Evolutionary conservation across 179 eudicot genomes (phyloP), one percentile per base, ranked within the genome.

Genomic region (Nepenthes alata): DNA sequence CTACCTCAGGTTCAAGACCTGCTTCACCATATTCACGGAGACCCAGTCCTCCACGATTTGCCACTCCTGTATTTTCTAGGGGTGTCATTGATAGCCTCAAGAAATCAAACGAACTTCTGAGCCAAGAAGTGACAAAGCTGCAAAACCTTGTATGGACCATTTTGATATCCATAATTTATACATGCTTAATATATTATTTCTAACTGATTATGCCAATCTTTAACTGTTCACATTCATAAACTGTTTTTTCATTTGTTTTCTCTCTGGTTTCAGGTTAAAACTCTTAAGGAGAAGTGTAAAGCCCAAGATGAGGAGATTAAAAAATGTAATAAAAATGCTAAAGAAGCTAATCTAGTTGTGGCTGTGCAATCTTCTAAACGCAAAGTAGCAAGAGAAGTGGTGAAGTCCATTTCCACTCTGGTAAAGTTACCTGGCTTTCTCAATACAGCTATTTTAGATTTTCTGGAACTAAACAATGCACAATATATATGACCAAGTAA

Each of bases 41-140:
- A 70, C 84, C 88, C 2, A 81, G 89, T 61, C 93, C 96, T 55
- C 84, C 98, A 41, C 83, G 85, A 53, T 75, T 88, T 12, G 72
- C 75, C 4, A 65, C 87, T 59, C 85, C 96, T 15, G 77, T 75
- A 1, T 72, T 76, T 35, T 86, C 96, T 36, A 81, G 84, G 75
- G 90, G 84, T 55, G 79, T 80, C 11, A 75, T 80, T 67, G 98
- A 93, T 69, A 83, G 79, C 72, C 85, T 93, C 9, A 85, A 71
- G 73, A 89, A 77, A 74, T 74, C 96, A 11, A 85, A 86, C 59
- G 93, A 89, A 34, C 77, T 80, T 67, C 65, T 93, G 58, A 80
- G 76, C 71, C 89, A 86, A 74, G 93, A 93, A 86, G 84, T 93
- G 2, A 61, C 81, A 15, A 85, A 78, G 74, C 78, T 93, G 67